Conservation (phyloP, 306 rosid genomes). For the Citrullus mucosospermus region DNA sequence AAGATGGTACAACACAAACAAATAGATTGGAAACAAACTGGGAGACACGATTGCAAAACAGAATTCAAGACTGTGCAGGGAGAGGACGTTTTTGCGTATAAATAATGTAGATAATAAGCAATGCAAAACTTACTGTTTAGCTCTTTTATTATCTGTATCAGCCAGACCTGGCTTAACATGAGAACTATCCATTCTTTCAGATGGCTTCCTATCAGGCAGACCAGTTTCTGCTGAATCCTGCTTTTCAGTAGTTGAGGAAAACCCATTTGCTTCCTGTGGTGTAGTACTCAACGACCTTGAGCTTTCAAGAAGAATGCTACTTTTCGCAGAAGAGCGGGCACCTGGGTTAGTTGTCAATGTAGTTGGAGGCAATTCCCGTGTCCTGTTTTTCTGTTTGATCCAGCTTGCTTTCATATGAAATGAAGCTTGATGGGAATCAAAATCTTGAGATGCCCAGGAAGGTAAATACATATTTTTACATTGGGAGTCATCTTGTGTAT, state of each 20-base stretch:
- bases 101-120: background rate
- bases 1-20: background rate
- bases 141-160: slow-evolving; percentile 11
- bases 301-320: slow-evolving; percentile 12
- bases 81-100: background rate
- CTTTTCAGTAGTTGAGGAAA: slow-evolving; percentile 34
- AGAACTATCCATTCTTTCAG: background rate
- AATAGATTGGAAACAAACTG: background rate
- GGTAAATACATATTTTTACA: slow-evolving; percentile 2
- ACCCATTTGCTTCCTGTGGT: slow-evolving; percentile 5
- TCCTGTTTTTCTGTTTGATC: slow-evolving; percentile 52
- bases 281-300: background rate
- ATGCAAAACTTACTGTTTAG: slow-evolving; percentile 15
- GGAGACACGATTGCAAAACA: background rate
- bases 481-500: slow-evolving; percentile 1
- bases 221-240: slow-evolving; percentile 41
- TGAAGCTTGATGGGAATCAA: slow-evolving; percentile 51
- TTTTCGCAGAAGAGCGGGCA: slow-evolving; percentile 40
- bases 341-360: slow-evolving; percentile 23
- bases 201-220: slow-evolving; percentile 27
- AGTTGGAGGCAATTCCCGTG: slow-evolving; percentile 56
- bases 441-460: slow-evolving; percentile 56
- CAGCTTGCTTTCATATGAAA: slow-evolving; percentile 42
- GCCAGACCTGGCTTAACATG: slow-evolving; percentile 9
- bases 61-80: background rate